Base-by-base conservation (phyloP, 2,329 filamentous ascomycete species). In the Stemphylium lycopersici region DNA sequence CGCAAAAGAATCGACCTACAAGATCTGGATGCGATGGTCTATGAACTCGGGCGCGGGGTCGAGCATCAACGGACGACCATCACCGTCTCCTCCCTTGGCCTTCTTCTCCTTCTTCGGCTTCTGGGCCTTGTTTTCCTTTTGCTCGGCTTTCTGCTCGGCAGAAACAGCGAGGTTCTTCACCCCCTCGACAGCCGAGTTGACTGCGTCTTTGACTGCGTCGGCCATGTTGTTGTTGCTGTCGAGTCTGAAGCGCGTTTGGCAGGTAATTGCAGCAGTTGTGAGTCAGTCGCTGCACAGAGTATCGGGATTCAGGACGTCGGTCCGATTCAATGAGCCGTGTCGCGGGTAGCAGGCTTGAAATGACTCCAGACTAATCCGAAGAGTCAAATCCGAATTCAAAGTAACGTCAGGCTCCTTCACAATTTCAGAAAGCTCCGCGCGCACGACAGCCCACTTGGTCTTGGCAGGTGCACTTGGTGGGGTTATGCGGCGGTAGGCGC, bases 21-120 rank as follows among this genome's bases (percentile, higher is more conserved):
- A 97, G 44, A 98, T 81, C 48, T 89, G 85, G 69, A 97, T 87
- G 60, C 95, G 88, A 76, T 92, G 86, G 70, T 93, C 81, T 59
- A 98, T 86, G 77, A 90, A 96, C 56, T 88, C 86, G 52, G 93
- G 89, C 16, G 86, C 81, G 39, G 80, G 78, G 43, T 68, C 74
- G 46, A 82, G 65, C 68, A 82, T 80, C 29, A 80, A 68, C n/a
- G 79, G 77, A 20, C 79, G 75, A 41, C 73, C 72, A 61, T 77
- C 76, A 22, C 61, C 63, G 45, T 65, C 67, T 39, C 57, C 67
- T n/a, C 67, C 69, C 66, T 73, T 74, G 53, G 67, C 82, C 76
- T 86, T 84, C 67, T 82, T 69, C 67, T 68, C 66, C 31, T 80
- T 78, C 70, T 73, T 74, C n/a, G 68, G 61, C 33, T 67, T 68